These are phyloP conservation scores for Echinochloa phyllopogon DNA, from an alignment of 176 grass and related monocot genomes.

Conservation along the genomic window DNA sequence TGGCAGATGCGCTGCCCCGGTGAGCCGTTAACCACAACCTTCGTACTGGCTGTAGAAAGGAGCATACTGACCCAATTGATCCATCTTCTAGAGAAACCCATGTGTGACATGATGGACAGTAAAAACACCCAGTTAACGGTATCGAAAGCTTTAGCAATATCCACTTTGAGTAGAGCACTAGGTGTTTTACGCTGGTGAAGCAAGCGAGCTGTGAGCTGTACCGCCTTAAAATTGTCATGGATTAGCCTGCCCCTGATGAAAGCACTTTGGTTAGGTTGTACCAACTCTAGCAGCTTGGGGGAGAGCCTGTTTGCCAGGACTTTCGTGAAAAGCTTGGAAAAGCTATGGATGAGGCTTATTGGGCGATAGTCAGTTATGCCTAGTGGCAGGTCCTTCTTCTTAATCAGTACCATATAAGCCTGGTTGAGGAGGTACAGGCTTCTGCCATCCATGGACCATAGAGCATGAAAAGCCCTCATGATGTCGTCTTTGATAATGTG, in stretches of 20 bases:
- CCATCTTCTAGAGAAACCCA: not conserved
- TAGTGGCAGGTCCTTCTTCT: not conserved
- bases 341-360: not conserved
- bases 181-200: no score
- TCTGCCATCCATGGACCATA: not conserved
- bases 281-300: accelerated
- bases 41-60: not conserved
- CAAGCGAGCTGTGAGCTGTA: no score
- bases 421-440: not conserved
- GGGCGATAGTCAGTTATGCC: not conserved
- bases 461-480: not conserved
- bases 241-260: no score
- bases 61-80: not conserved
- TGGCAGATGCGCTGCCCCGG: not conserved
- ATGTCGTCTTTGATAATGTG: not conserved
- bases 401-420: not conserved
- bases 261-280: not conserved
- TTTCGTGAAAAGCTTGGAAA: not conserved
- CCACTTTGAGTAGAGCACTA: no score
- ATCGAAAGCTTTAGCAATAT: no score
- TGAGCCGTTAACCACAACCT: not conserved
- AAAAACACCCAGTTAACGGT: no score
- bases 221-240: no score
- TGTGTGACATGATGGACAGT: no score
- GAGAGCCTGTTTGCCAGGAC: not conserved